These are phyloP conservation scores for Lobulomyces angularis DNA, from an alignment of 192 early-diverging fungal species.

Conservation along the genomic window DNA sequence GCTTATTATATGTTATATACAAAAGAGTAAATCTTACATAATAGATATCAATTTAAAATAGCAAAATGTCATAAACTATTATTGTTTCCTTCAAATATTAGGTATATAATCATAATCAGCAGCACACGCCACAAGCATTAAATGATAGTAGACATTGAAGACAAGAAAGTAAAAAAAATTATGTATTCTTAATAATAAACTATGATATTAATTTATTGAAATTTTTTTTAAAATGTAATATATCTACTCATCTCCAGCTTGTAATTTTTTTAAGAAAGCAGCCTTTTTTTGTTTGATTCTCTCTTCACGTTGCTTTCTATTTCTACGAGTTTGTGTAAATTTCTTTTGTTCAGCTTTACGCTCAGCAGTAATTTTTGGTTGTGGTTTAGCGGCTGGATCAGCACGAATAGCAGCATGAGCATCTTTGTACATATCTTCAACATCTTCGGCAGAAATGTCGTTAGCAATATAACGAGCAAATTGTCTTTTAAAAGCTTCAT, in stretches of 20 bases:
- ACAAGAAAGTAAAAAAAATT: too few relatives aligned
- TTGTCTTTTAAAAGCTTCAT: constrained; percentile 92
- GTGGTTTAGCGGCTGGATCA: constrained; percentile 61
- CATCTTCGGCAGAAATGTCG: constrained; percentile 72
- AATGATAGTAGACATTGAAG: too few relatives aligned
- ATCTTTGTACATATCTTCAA: constrained; percentile 88
- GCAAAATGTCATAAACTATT: too few relatives aligned
- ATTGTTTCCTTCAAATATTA: too few relatives aligned
- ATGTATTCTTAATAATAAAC: too few relatives aligned
- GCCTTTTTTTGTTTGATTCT: constrained; percentile 83
- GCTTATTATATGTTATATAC: too few relatives aligned
- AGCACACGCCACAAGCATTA: too few relatives aligned
- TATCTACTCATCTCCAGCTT: constrained; percentile 22
- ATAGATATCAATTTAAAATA: too few relatives aligned
- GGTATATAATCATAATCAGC: too few relatives aligned
- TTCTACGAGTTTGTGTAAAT: constrained; percentile 60
- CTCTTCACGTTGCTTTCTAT: constrained; percentile 84
- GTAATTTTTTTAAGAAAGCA: constrained; percentile 45
- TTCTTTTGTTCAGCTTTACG: constrained; percentile 62
- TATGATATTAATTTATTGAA: too few relatives aligned
- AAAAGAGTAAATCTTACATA: too few relatives aligned
- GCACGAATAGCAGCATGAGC: constrained; percentile 92
- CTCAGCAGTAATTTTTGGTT: constrained; percentile 48
- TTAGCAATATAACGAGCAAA: constrained; percentile 86
- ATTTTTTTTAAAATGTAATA: too few relatives aligned